Conservation (phyloP, 2,329 filamentous ascomycete genomes). For the Cytospora chrysosperma region DNA sequence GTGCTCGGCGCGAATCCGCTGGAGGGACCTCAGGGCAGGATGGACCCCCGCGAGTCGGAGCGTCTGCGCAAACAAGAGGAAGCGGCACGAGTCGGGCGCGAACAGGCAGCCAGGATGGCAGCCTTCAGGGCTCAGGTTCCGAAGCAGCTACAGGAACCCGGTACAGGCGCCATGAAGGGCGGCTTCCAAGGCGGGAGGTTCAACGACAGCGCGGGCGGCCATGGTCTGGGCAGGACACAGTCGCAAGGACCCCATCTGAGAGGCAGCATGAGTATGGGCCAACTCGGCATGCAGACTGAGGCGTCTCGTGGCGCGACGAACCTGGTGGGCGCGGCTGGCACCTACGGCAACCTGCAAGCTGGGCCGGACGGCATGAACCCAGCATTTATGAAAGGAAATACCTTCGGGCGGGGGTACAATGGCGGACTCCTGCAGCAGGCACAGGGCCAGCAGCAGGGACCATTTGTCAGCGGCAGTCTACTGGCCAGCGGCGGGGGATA, state of each 20-base stretch:
- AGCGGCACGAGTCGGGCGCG: slow-evolving; percentile 40
- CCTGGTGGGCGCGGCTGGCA: slow-evolving; percentile 22
- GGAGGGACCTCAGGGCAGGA: slow-evolving; percentile 31
- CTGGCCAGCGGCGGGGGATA: slow-evolving; percentile 11
- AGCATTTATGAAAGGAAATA: slow-evolving; percentile 13
- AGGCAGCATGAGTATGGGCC: slow-evolving; percentile 27
- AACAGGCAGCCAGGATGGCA: slow-evolving; percentile 50
- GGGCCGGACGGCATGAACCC: slow-evolving; percentile 20
- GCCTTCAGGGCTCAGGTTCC: slow-evolving; percentile 52
- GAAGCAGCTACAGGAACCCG: slow-evolving; percentile 35
- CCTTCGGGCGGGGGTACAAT: slow-evolving; percentile 20
- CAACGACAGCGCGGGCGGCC: slow-evolving; percentile 49
- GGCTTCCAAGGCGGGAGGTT: slow-evolving; percentile 54
- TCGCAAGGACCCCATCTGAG: slow-evolving; percentile 19
- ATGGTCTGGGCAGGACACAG: slow-evolving; percentile 25
- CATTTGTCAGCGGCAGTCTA: slow-evolving; percentile 21
- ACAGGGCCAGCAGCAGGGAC: slow-evolving; percentile 18
- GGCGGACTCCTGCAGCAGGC: slow-evolving; percentile 22
- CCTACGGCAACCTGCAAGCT: slow-evolving; percentile 16
- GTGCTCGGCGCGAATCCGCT: slow-evolving; percentile 49
- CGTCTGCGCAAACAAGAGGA: slow-evolving; percentile 43
- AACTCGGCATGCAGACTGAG: slow-evolving; percentile 11
- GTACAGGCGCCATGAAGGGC: slow-evolving; percentile 34
- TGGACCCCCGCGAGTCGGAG: slow-evolving; percentile 42
- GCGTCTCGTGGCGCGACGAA: slow-evolving; percentile 13